Conservation (phyloP, 1,284 basidiomycete genomes). For the Binderoboletus segoi region DNA sequence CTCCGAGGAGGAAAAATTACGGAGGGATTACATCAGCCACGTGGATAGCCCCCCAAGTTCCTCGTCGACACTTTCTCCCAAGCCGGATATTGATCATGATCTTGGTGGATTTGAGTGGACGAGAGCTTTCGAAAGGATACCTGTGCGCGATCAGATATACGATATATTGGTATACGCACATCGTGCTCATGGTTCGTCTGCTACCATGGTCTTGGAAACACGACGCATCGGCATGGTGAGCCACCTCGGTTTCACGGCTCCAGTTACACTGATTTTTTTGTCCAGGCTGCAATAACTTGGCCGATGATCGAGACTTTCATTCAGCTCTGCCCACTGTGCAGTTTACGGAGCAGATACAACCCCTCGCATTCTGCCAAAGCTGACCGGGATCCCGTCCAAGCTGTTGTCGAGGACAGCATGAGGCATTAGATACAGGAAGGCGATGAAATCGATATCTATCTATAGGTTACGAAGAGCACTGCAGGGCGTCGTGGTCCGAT, state of each 20-base stretch:
- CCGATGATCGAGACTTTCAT: slow-evolving; percentile 72
- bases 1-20: slow-evolving; percentile 50
- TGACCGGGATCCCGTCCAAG: slow-evolving; percentile 12
- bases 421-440: slow-evolving; percentile 10
- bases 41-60: slow-evolving; percentile 38
- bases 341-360: slow-evolving; percentile 34
- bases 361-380: slow-evolving; percentile 22
- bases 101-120: slow-evolving; percentile 38
- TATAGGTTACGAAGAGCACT: background rate
- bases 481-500: background rate
- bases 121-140: slow-evolving; percentile 60
- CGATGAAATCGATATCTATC: background rate
- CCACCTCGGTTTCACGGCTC: slow-evolving; percentile 15
- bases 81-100: slow-evolving; percentile 29
- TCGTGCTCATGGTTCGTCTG: slow-evolving; percentile 54
- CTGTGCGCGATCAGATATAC: slow-evolving; percentile 67
- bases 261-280: slow-evolving; percentile 9
- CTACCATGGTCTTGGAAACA: slow-evolving; percentile 57
- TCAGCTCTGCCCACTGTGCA: slow-evolving; percentile 64
- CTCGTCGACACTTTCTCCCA: slow-evolving; percentile 18
- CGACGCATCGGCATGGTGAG: slow-evolving; percentile 62
- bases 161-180: slow-evolving; percentile 70
- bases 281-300: slow-evolving; percentile 67
- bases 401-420: slow-evolving; percentile 17
- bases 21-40: slow-evolving; percentile 45